Evolutionary conservation across 352 stramenopile species (phyloP), one percentile per base, ranked within the genome.

Genomic region (Pythium periplocum): DNA sequence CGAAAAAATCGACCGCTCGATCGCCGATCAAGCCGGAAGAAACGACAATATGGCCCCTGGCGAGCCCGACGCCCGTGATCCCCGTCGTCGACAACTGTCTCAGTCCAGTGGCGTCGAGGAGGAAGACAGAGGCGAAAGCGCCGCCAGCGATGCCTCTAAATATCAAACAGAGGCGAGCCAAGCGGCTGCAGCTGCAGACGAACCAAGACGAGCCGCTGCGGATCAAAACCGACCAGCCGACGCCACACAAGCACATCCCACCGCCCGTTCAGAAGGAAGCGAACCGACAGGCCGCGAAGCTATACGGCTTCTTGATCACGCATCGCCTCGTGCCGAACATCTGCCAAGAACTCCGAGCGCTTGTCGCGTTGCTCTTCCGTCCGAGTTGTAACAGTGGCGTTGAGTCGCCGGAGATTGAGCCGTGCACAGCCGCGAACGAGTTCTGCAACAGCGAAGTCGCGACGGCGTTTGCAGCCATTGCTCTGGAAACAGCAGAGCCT

Each of bases 221-320:
- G 12, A 12, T 42, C 7, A 42, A 42, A 12, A 42, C 38, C 7
- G 38, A 12, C 38, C 7, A 42, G 12, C 7, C 12, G 32, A 51
- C 0, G 1, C 32, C 32, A 32, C 46, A 1, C 35, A 3, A 45
- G 32, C 17, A 32, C 35, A 39, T 53, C 48, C 35, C 38, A 4
- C 48, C 32, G 6, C 32, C 37, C 6, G 37, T 45, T 30, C 50
- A 35, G 5, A 44, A 42, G 44, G 45, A 48, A 47, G 36, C 54
- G 3, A 86, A 86, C 44, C 48, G 55, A 0, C 67, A 70, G 17
- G 75, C 73, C 1, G 73, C 75, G 11, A 75, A 71, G 47, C 46
- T 86, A 12, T 86, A 78, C 44, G 75, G 63, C 4, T 80, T 78
- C 39, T 42, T 86, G 6, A 82, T 86, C 54, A 55, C 46, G 30